phyloP scores from a whole-genome alignment of 2,329 filamentous ascomycete genomes.

The Ciborinia camelliae region DNA sequence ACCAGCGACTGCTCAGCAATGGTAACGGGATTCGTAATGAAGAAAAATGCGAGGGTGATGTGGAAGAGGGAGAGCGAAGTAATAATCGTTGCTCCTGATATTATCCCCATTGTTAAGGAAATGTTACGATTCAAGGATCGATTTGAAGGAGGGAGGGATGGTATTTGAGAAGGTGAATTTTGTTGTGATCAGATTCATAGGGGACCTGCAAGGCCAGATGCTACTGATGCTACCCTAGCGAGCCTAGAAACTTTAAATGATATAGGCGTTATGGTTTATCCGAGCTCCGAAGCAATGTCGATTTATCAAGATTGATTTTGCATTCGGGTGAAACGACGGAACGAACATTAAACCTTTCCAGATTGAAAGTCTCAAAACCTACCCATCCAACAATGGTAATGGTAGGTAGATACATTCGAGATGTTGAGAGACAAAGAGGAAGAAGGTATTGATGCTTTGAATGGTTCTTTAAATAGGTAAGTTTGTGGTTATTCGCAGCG shows the following conservation, averaged over 20 bases:
- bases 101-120: constrained; percentile 69
- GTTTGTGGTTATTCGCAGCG: too few relatives aligned
- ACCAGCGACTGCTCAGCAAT: constrained; percentile 79
- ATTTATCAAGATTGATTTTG: too few relatives aligned
- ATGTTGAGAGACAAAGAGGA: too few relatives aligned
- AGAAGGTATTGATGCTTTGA: too few relatives aligned
- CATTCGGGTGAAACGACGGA: too few relatives aligned
- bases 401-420: too few relatives aligned
- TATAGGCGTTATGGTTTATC: constrained; percentile 18
- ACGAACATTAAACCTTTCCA: too few relatives aligned
- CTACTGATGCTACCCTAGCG: background rate
- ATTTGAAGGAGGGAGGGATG: background rate
- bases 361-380: too few relatives aligned
- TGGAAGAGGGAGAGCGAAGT: constrained; percentile 81
- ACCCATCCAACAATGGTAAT: too few relatives aligned
- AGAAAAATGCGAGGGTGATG: constrained; percentile 77
- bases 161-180: background rate
- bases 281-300: background rate
- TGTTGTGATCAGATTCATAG: background rate
- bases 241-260: constrained; percentile 9
- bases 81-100: constrained; percentile 78
- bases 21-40: constrained; percentile 68
- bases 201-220: constrained; percentile 3
- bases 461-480: too few relatives aligned
- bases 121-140: background rate